Conservation (phyloP, 163 green algal genomes). For the Volvox carteri region DNA sequence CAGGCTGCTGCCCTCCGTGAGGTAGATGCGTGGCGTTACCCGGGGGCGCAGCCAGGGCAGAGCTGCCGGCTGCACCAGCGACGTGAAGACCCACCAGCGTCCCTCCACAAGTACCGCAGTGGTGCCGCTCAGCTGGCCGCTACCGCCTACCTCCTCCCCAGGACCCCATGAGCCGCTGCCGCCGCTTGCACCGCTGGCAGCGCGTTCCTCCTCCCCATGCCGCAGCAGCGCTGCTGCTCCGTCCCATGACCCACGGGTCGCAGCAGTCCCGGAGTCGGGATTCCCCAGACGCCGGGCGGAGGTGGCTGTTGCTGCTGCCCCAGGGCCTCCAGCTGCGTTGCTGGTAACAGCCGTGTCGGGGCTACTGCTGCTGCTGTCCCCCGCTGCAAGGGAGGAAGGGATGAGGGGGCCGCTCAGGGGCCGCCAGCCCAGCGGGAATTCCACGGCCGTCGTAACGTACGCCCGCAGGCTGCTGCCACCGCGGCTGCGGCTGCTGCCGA, state of each 20-base stretch:
- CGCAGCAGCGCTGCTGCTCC: slow-evolving; percentile 11
- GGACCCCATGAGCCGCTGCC: background rate
- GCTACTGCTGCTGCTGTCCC: background rate
- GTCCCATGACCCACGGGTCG: background rate
- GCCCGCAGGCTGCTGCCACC: background rate
- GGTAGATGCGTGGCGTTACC: background rate
- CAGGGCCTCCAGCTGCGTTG: too few species aligned
- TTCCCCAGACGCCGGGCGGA: background rate
- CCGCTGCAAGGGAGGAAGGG: background rate
- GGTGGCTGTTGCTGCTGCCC: background rate
- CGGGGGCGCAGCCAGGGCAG: slow-evolving; percentile 23
- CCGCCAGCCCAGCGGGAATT: slow-evolving; percentile 37
- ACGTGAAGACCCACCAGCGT: slow-evolving; percentile 45
- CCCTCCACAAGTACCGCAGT: slow-evolving; percentile 8
- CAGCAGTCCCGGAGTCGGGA: too few species aligned
- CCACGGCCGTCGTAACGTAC: slow-evolving; percentile 28
- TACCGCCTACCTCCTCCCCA: background rate
- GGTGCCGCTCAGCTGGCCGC: background rate
- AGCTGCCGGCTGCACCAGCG: background rate
- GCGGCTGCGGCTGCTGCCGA: background rate
- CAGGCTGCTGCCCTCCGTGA: background rate
- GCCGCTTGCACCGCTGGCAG: background rate
- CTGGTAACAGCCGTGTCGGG: background rate
- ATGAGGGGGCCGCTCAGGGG: background rate
- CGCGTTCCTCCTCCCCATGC: background rate